Percentiles rank a stretch among this genome's conserved stretches.
These are phyloP conservation scores for Amauroascus niger DNA, from an alignment of 2,329 filamentous ascomycete genomes.

Conservation along the genomic window DNA sequence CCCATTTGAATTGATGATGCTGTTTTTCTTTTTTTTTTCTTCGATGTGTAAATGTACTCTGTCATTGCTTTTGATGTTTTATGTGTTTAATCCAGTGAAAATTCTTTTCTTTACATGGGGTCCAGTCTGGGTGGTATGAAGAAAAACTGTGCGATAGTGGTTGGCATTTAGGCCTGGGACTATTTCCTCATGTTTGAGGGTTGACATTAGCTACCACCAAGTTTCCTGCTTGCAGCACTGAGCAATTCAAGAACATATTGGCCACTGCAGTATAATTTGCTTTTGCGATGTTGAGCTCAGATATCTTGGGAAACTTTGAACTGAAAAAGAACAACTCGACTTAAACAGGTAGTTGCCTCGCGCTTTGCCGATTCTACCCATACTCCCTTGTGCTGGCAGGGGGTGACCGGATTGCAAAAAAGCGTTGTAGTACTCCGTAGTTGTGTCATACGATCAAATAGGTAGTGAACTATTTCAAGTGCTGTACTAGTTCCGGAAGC, in stretches of 20 bases:
- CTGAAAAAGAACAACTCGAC: neutral
- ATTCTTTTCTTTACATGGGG: neutral
- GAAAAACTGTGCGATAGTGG: too few relatives aligned
- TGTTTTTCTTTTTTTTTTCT: too few relatives aligned
- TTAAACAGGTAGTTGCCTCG: neutral
- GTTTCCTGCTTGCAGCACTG: neutral
- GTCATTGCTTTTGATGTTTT: neutral
- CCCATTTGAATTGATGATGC: neutral
- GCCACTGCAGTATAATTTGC: too few relatives aligned
- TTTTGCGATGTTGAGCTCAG: too few relatives aligned
- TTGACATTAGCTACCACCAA: too few relatives aligned
- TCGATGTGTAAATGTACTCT: conserved; percentile 2
- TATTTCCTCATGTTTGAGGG: too few relatives aligned
- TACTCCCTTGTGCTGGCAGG: neutral
- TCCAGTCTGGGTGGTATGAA: neutral
- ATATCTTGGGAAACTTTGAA: neutral
- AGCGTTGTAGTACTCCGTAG: neutral
- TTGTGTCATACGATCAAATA: neutral
- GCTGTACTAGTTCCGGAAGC: neutral
- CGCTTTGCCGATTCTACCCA: neutral
- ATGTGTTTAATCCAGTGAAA: conserved; percentile 4
- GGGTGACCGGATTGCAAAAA: neutral
- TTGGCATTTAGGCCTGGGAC: too few relatives aligned
- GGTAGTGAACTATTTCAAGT: neutral
- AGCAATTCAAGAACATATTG: neutral